Base-by-base conservation (phyloP, 805 yeast species). In the Yarrowia keelungensis region DNA sequence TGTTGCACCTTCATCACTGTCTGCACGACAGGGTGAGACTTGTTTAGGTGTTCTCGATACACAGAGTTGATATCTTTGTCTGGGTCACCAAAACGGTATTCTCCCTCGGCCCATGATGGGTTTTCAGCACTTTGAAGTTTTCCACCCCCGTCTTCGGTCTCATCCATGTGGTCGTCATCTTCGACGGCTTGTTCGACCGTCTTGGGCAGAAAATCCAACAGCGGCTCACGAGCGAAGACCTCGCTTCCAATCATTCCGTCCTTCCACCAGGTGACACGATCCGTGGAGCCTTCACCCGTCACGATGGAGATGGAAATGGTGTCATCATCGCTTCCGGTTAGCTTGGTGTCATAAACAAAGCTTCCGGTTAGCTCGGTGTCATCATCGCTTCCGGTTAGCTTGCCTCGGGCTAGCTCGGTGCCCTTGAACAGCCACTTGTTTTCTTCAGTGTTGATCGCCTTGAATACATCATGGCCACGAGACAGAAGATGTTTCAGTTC, bases 401-500 rank as follows among this genome's bases (percentile, higher is more conserved):
- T 19, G 19, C 19, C 43, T 1, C 36, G 45, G 12, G 22, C n/a
- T 8, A 39, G 8, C 46, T 54, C 61, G 8, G 26, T 12, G 14
- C 61, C 61, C 8, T 19, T 10, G 10, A 35, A 41, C 9, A 19
- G 46, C 61, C 61, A 54, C 36, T 19, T 46, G 1, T 12, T 8
- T 26, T 54, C 61, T 3, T 54, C 43, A 8, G 5, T 3, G 5
- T 15, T 15, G 14, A 54, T 38, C 16, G 39, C 46, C 61, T 38
- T 54, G 46, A 22, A 54, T 14, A 54, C 46, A 41, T 54, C 61
- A 3, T 54, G 46, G 11, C 61, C 61, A 12, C 46, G 61, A 8
- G 61, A 54, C 3, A 54, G 39, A 8, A 54, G 22, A 15, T 39
- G 61, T 3, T 22, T 36, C 36, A 54, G 1, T 9, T 54, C 61